Evolutionary conservation across 2,329 filamentous ascomycete species (phyloP), one percentile per base, ranked within the genome.

Genomic region (Kalmusia sp.): DNA sequence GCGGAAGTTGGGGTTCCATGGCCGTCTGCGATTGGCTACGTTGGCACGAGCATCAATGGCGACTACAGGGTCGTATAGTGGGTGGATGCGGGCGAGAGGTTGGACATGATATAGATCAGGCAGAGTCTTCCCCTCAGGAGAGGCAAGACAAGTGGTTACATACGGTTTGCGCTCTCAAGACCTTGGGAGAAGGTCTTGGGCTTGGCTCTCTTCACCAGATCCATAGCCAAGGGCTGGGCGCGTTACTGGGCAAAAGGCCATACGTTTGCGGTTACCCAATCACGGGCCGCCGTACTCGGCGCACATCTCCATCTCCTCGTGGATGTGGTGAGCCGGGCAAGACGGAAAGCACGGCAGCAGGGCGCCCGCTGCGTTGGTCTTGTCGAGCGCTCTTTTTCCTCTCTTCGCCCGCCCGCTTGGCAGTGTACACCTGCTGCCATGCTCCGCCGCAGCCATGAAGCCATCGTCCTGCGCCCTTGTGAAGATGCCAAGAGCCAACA

Each of bases 31-130:
- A 59, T 55, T 63, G 56, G 67, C 67, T 69, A 66, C 55, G 58
- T 55, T 6, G 51, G 46, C 58, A 60, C 55, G 55, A 56, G 59
- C 69, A 68, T 71, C 59, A 65, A 63, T 56, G 55, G 55, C 52
- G 45, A 54, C 51, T 53, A 40, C 49, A 57, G 55, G 53, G 58
- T 56, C 58, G 39, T 44, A 43, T 44, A 34, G 52, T 59, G 54
- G 54, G 54, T 53, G 44, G 51, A 54, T 54, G 55, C 51, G 44
- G 60, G 59, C 55, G 68, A 62, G 64, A 53, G 49, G 54, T 37
- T 55, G 63, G 55, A 67, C 71, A 74, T 73, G 65, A 68, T 72
- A 73, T 73, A 73, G 41, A 33, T 17, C 41, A 39, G 49, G 35
- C 44, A 55, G 59, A 56, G 62, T 53, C 63, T 62, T 62, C 47